Percentiles rank a stretch among this genome's conserved stretches.
phyloP scores from a whole-genome alignment of 441 rosid genomes.

The Adansonia rubrostipa region DNA sequence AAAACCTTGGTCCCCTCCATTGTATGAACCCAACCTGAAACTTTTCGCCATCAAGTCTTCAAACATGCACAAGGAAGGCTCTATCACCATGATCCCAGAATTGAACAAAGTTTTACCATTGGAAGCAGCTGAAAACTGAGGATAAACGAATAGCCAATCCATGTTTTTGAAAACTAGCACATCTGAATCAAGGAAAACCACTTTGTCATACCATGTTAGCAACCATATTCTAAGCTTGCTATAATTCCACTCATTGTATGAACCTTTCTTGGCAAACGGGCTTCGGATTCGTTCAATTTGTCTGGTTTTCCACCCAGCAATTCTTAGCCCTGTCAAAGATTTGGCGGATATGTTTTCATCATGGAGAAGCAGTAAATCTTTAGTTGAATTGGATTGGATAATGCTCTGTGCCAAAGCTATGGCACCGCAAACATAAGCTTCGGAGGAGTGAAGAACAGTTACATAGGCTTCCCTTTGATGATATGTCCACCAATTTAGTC shows the following conservation, averaged over 20 bases:
- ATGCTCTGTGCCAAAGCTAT: conserved; percentile 78
- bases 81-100: conserved; percentile 81
- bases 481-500: not conserved
- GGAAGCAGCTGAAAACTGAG: conserved; percentile 61
- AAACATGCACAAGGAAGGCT: conserved; percentile 73
- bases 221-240: conserved; percentile 78
- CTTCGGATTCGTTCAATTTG: conserved; percentile 58
- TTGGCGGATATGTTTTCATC: conserved; percentile 47
- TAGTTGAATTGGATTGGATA: conserved; percentile 43
- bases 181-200: conserved; percentile 74
- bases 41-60: conserved; percentile 54
- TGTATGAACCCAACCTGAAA: conserved; percentile 49
- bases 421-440: conserved; percentile 78
- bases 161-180: conserved; percentile 55
- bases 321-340: conserved; percentile 49
- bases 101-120: conserved; percentile 57
- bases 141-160: conserved; percentile 58
- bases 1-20: conserved; percentile 90
- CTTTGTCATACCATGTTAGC: conserved; percentile 54
- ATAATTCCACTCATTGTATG: conserved; percentile 86
- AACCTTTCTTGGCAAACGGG: conserved; percentile 50
- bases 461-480: conserved; percentile 59
- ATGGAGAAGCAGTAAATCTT: conserved; percentile 71
- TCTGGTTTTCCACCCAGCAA: conserved; percentile 65
- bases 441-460: conserved; percentile 76